Percentiles rank a stretch among this genome's conserved stretches.
Conservation (phyloP, 495 filamentous ascomycete genomes). For the Penicillium macrosclerotiorum region DNA sequence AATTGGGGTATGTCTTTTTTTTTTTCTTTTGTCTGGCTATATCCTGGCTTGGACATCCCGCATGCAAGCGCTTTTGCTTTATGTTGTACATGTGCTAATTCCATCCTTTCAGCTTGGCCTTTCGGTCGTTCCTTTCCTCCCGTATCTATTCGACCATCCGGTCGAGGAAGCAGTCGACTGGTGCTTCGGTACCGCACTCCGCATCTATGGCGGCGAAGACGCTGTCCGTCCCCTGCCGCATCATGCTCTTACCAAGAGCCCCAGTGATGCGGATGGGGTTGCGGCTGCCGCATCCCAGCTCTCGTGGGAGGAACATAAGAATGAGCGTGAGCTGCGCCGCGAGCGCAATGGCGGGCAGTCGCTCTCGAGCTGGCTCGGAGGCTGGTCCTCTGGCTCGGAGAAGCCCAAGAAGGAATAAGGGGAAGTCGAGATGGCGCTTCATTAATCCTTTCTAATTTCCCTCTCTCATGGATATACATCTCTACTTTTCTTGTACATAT, state of each 20-base stretch:
- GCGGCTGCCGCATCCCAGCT: conserved; percentile 14
- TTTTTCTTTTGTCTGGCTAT: not conserved
- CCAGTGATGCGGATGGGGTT: conserved; percentile 6
- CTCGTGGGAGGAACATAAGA: conserved; percentile 44
- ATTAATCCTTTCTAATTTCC: conserved; percentile 1
- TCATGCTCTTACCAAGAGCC: conserved; percentile 8
- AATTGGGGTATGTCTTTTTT: conserved; percentile 62
- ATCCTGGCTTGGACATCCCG: not conserved
- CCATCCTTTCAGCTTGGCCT: conserved; percentile 64
- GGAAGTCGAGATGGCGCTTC: not conserved
- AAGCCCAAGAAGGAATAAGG: conserved; percentile 36
- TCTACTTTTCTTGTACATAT: conserved; percentile 13
- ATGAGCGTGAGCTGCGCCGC: conserved; percentile 30
- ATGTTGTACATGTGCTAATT: not conserved
- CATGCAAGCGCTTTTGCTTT: too few relatives aligned
- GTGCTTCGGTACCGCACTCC: conserved; percentile 77
- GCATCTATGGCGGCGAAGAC: conserved; percentile 63
- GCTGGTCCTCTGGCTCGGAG: conserved; percentile 6
- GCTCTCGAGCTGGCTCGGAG: conserved; percentile 20
- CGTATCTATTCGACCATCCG: conserved; percentile 87
- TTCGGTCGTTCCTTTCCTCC: conserved; percentile 82
- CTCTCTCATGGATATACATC: not conserved
- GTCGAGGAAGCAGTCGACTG: conserved; percentile 89
- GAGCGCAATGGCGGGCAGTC: conserved; percentile 12
- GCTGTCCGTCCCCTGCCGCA: conserved; percentile 42